Base-by-base conservation (phyloP, 2,329 filamentous ascomycete genomes). In the Apiospora saccharicola region DNA sequence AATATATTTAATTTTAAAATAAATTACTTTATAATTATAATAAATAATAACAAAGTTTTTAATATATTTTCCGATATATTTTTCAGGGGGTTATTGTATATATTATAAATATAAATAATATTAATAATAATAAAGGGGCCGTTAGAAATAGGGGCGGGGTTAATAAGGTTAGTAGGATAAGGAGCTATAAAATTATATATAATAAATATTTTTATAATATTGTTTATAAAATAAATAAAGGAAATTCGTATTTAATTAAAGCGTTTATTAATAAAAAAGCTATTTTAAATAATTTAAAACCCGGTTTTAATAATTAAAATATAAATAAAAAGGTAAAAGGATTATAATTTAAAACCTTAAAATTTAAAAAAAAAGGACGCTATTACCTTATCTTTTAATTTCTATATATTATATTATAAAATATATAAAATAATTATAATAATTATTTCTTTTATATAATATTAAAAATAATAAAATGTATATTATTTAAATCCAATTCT, bases 391-490 rank as follows among this genome's bases (percentile, higher is more conserved):
- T 49, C n/a, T n/a, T n/a, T 49, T n/a, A n/a, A n/a, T 49, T 49
- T 49, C 3, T 49, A 49, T 49, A 49, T 49, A 49, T 49, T 49
- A 68, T 68, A 68, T 68, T 68, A 44, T 46, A 68, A 30, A 30
- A 46, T 68, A 16, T 67, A 43, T 67, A 67, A 30, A 4, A 16
- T 67, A 46, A 24, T 6, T 22, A 43, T 24, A 16, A 24, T 44
- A 68, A 8, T 44, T 43, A 43, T 43, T 30, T 30, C 1, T 12
- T 30, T 10, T 10, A 0, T 12, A 49, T 2, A n/a, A 49, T 49
- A 49, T 49, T 49, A 49, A 49, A 49, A 8, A 1, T 47, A 12
- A 19, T 46, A 30, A 7, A 67, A 5, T 44, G 13, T 6, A 67
- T 10, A 13, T 43, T n/a, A 16, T 16, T 6, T 44, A 14, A 14